phyloP scores from a whole-genome alignment of 1,284 basidiomycete species.

The Cryptococcus sp. region DNA sequence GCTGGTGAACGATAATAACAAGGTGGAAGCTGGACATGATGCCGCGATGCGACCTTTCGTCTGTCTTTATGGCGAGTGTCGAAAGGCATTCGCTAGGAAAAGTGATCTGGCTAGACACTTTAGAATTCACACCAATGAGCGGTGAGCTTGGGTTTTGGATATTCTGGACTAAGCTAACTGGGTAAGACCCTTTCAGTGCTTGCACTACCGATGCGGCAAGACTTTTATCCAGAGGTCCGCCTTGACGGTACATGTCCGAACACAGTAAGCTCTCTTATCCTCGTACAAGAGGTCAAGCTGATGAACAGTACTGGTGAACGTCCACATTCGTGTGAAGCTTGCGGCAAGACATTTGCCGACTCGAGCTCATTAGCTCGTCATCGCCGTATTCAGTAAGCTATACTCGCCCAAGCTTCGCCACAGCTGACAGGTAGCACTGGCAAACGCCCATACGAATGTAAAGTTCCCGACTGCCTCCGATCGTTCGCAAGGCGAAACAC shows the following conservation, averaged over 20 bases:
- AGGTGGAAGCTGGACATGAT: constrained; percentile 35
- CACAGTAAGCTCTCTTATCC: constrained; percentile 43
- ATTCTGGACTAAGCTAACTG: background rate
- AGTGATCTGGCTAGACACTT: constrained; percentile 52
- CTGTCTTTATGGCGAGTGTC: constrained; percentile 46
- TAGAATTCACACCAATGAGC: constrained; percentile 50
- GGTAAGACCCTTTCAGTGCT: constrained; percentile 46
- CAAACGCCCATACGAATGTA: constrained; percentile 39
- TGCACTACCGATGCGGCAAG: constrained; percentile 38
- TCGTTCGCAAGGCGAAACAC: constrained; percentile 43
- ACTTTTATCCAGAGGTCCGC: constrained; percentile 49
- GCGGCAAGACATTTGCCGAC: constrained; percentile 55
- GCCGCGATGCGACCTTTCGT: constrained; percentile 37
- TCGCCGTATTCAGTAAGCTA: constrained; percentile 53
- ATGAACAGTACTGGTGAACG: constrained; percentile 54
- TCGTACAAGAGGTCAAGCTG: constrained; percentile 2
- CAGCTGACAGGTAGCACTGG: constrained; percentile 25
- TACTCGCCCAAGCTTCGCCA: background rate
- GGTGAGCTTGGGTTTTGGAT: too few relatives aligned
- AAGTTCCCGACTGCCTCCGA: constrained; percentile 28
- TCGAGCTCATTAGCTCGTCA: constrained; percentile 57
- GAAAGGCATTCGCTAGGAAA: constrained; percentile 51
- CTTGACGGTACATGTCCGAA: constrained; percentile 48
- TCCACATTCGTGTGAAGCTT: constrained; percentile 54
- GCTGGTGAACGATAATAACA: constrained; percentile 45